Conservation (phyloP, 306 rosid species). For the Pterocarpus macrocarpus region DNA sequence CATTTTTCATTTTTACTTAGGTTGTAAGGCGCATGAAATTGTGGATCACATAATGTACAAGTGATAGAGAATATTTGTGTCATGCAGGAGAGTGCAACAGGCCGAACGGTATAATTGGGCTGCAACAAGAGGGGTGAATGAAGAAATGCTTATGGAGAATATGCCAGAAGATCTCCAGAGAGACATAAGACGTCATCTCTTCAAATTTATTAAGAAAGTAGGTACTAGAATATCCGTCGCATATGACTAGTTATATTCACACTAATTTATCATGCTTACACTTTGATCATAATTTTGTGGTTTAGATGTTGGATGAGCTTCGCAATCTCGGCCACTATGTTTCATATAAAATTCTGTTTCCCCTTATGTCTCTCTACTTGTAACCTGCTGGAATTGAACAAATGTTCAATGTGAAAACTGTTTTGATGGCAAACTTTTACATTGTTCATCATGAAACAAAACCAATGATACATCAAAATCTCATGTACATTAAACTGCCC, state of each 20-base stretch:
- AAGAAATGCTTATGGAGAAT: slow-evolving; percentile 72
- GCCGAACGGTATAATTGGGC: slow-evolving; percentile 90
- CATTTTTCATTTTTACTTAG: slow-evolving; percentile 19
- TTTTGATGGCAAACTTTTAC: too few relatives aligned
- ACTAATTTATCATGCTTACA: neutral
- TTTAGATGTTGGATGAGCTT: slow-evolving; percentile 3
- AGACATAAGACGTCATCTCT: slow-evolving; percentile 89
- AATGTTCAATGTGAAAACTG: neutral
- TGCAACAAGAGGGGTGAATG: slow-evolving; percentile 91
- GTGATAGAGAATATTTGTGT: slow-evolving; percentile 14
- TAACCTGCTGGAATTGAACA: slow-evolving; percentile 1
- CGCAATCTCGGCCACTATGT: neutral
- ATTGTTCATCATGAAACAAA: slow-evolving; percentile 6
- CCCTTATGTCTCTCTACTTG: neutral
- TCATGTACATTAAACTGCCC: neutral
- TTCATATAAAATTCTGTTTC: neutral
- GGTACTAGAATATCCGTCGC: slow-evolving; percentile 19
- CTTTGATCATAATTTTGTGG: slow-evolving; percentile 10
- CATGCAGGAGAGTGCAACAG: slow-evolving; percentile 66
- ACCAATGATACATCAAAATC: neutral
- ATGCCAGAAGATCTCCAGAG: slow-evolving; percentile 91
- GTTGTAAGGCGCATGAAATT: neutral
- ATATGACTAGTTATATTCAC: slow-evolving; percentile 22
- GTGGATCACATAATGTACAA: neutral
- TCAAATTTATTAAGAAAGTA: slow-evolving; percentile 49